These are phyloP conservation scores for Globisporangium megalacanthum DNA, from an alignment of 352 stramenopile species.

Conservation along the genomic window DNA sequence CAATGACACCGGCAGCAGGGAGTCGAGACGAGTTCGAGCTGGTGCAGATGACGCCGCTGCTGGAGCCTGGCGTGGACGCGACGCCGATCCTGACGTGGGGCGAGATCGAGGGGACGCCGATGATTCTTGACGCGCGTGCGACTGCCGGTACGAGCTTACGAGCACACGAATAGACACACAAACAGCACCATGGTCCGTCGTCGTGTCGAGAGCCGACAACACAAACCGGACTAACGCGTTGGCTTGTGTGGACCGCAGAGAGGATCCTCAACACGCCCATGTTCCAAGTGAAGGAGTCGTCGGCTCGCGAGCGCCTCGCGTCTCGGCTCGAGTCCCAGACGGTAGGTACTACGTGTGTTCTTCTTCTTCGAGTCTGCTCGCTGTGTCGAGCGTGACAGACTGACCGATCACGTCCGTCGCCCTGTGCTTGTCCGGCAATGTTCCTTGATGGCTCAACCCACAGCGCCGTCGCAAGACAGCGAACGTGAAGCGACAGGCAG, in stretches of 20 bases:
- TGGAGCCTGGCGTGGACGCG: slow-evolving; percentile 62
- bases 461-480: slow-evolving; percentile 21
- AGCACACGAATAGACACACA: too few species aligned
- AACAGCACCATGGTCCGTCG: too few species aligned
- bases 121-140: slow-evolving; percentile 33
- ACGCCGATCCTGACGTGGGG: slow-evolving; percentile 85
- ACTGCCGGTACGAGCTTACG: too few species aligned
- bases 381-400: too few species aligned
- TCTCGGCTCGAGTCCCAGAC: slow-evolving; percentile 50
- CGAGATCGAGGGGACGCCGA: slow-evolving; percentile 75
- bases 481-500: slow-evolving; percentile 7
- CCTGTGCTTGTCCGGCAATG: too few species aligned
- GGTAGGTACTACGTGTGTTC: too few species aligned
- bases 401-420: too few species aligned
- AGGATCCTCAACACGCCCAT: slow-evolving; percentile 29
- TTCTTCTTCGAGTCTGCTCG: background rate
- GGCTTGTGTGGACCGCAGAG: slow-evolving; percentile 16
- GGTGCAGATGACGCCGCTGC: slow-evolving; percentile 75
- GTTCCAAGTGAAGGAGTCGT: slow-evolving; percentile 66
- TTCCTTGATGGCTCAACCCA: too few species aligned
- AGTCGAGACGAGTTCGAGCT: slow-evolving; percentile 31
- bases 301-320: slow-evolving; percentile 57
- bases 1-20: slow-evolving; percentile 4
- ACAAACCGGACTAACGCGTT: background rate
- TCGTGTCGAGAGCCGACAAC: too few species aligned